These are phyloP conservation scores for Taxawa tesnikishii DNA, from an alignment of 2,329 filamentous ascomycete genomes.

Conservation along the genomic window DNA sequence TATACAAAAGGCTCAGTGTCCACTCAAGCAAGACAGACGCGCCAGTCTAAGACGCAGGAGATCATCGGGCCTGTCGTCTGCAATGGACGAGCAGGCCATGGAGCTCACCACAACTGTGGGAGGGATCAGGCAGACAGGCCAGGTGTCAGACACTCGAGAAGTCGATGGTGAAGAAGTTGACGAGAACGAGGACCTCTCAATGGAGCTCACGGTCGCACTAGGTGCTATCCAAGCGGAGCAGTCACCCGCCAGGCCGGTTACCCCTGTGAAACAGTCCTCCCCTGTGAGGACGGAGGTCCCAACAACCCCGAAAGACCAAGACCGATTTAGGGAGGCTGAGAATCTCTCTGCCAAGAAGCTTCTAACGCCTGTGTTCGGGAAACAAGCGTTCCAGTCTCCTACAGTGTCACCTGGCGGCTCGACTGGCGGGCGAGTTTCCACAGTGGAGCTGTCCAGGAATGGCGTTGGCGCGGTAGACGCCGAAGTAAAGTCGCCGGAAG, in stretches of 20 bases:
- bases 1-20: constrained; percentile 13
- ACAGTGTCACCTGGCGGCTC: neutral
- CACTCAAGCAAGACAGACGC: constrained; percentile 14
- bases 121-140: constrained; percentile 15
- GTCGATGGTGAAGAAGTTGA: constrained; percentile 18
- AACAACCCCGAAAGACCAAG: constrained; percentile 46
- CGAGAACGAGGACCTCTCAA: constrained; percentile 37
- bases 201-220: constrained; percentile 39
- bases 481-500: no score
- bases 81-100: constrained; percentile 38
- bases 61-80: constrained; percentile 20
- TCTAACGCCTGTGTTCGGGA: constrained; percentile 21
- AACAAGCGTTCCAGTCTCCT: constrained; percentile 10
- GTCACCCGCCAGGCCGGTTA: constrained; percentile 14
- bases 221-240: constrained; percentile 33
- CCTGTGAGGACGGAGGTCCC: constrained; percentile 31
- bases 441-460: no score
- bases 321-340: constrained; percentile 42
- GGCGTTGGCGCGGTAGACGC: no score
- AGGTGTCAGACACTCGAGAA: constrained; percentile 3
- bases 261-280: constrained; percentile 28
- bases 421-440: no score
- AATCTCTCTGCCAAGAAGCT: constrained; percentile 24
- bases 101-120: constrained; percentile 45
- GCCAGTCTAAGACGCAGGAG: constrained; percentile 21